Conservation (phyloP, 352 stramenopile genomes). For the Globisporangium canariense region DNA sequence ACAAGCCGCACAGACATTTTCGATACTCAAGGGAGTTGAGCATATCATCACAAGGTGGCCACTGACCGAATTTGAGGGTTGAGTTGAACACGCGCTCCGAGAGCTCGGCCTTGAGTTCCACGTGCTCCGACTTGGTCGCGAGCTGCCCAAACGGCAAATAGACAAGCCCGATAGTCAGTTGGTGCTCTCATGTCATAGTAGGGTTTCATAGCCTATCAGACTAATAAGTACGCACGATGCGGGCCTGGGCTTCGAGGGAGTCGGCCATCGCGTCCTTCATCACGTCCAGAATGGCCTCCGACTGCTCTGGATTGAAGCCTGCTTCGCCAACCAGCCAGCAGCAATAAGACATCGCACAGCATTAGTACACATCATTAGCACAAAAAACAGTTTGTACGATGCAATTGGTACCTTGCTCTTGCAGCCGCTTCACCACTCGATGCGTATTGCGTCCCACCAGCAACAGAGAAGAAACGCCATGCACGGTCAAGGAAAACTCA, state of each 20-base stretch:
- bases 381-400: not conserved
- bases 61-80: constrained; percentile 83
- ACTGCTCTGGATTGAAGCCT: constrained; percentile 70
- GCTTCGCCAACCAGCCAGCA: not conserved
- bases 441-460: constrained; percentile 32
- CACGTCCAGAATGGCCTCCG: constrained; percentile 76
- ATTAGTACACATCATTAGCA: not conserved
- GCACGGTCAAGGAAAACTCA: constrained; percentile 18
- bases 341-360: not conserved
- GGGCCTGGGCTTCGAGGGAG: constrained; percentile 64
- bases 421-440: constrained; percentile 71
- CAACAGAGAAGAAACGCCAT: constrained; percentile 1
- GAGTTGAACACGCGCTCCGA: constrained; percentile 88
- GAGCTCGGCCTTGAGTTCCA: constrained; percentile 82
- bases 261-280: constrained; percentile 83
- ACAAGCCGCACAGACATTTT: not conserved
- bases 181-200: not conserved
- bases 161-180: not conserved
- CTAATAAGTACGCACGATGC: constrained; percentile 40
- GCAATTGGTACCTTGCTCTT: constrained; percentile 54
- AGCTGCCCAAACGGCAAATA: constrained; percentile 31
- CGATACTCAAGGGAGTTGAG: too few species aligned
- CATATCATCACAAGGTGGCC: too few species aligned
- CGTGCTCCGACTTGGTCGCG: constrained; percentile 83
- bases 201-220: not conserved